Evolutionary conservation across 805 yeast genomes (phyloP).

Genomic region (Wickerhamiella azymoides): DNA sequence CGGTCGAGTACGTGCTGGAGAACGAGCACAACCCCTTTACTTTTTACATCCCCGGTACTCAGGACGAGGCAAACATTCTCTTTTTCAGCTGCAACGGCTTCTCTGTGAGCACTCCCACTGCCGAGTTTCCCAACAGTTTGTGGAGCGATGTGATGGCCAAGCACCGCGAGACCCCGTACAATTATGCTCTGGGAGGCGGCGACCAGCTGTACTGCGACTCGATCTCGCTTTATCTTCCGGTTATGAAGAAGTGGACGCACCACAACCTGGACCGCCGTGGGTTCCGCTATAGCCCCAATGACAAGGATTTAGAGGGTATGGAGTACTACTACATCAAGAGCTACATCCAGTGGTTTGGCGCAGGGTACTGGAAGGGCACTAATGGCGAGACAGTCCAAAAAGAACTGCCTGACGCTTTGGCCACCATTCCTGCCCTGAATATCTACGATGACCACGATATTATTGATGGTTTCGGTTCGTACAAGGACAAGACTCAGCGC

Average conservation of each 20-base stretch:
- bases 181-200: constrained; percentile 96
- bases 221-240: constrained; percentile 39
- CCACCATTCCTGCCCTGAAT: constrained; percentile 74
- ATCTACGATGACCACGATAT: constrained; percentile 93
- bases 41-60: constrained; percentile 53
- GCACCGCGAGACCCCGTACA: constrained; percentile 55
- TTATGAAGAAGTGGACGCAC: constrained; percentile 42
- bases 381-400: constrained; percentile 52
- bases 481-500: constrained; percentile 59
- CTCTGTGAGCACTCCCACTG: constrained; percentile 56
- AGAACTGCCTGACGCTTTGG: constrained; percentile 58
- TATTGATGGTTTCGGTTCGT: constrained; percentile 92
- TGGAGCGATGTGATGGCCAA: constrained; percentile 75
- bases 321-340: constrained; percentile 54
- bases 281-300: constrained; percentile 13
- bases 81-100: constrained; percentile 88
- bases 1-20: constrained; percentile 49
- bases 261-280: constrained; percentile 32
- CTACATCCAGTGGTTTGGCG: constrained; percentile 81
- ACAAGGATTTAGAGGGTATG: constrained; percentile 40
- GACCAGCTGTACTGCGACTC: constrained; percentile 89
- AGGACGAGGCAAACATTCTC: constrained; percentile 64
- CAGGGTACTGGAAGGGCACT: constrained; percentile 69
- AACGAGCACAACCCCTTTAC: constrained; percentile 33
- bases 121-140: constrained; percentile 53